These are phyloP conservation scores for Cucurbitaria berberidis DNA, from an alignment of 2,329 filamentous ascomycete species.

Conservation along the genomic window DNA sequence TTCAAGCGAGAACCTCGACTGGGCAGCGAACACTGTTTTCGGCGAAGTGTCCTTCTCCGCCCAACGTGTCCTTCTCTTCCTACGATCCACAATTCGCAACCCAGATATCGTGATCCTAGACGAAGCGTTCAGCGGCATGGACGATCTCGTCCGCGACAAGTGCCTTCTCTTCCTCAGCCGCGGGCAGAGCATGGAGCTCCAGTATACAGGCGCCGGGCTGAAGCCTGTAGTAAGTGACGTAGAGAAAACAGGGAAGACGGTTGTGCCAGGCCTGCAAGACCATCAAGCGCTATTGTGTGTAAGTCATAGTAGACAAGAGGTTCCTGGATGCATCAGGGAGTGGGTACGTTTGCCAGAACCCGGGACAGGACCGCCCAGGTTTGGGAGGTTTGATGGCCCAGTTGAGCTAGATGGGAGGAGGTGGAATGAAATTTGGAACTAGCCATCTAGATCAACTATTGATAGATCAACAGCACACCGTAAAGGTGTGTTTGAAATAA, in stretches of 20 bases:
- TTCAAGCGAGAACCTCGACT: constrained; percentile 52
- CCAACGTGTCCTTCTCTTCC: constrained; percentile 83
- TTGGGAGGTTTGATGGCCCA: constrained; percentile 68
- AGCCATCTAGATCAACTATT: background rate
- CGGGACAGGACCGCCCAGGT: constrained; percentile 68
- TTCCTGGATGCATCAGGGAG: constrained; percentile 80
- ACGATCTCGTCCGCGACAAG: constrained; percentile 73
- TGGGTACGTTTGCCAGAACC: constrained; percentile 87
- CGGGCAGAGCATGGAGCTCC: constrained; percentile 49
- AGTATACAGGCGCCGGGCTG: constrained; percentile 41
- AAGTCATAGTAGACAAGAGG: constrained; percentile 87
- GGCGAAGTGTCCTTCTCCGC: constrained; percentile 78
- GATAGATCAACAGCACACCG: background rate
- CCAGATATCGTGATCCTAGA: constrained; percentile 59
- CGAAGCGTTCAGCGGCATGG: constrained; percentile 60
- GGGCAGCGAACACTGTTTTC: constrained; percentile 73
- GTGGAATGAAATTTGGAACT: constrained; percentile 65
- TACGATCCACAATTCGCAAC: constrained; percentile 58
- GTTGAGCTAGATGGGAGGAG: constrained; percentile 62
- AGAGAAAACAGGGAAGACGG: constrained; percentile 54
- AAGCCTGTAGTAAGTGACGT: constrained; percentile 53
- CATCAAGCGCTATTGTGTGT: constrained; percentile 89
- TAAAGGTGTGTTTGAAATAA: background rate
- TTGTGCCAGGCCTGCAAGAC: constrained; percentile 67
- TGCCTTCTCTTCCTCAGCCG: constrained; percentile 78